Conservation (phyloP, 2,329 filamentous ascomycete genomes). For the Neofusicoccum kwambonambiense region DNA sequence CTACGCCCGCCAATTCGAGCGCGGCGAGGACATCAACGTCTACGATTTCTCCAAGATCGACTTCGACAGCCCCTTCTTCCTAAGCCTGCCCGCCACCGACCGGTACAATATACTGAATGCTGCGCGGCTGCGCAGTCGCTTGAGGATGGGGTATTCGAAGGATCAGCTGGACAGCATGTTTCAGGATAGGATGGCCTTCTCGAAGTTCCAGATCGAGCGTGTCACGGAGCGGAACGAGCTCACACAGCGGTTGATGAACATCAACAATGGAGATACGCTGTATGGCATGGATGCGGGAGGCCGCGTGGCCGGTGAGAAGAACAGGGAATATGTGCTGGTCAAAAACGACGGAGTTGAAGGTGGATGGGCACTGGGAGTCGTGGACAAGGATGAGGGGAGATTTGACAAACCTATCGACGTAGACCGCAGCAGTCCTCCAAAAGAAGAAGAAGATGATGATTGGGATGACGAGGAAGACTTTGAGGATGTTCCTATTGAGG, state of each 20-base stretch:
- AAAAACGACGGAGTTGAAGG: constrained; percentile 95
- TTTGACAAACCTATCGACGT: constrained; percentile 90
- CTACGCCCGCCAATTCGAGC: constrained; percentile 88
- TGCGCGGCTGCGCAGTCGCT: constrained; percentile 77
- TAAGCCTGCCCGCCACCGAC: constrained; percentile 83
- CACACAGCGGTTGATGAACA: constrained; percentile 89
- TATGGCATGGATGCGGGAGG: constrained; percentile 71
- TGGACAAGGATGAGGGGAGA: constrained; percentile 77
- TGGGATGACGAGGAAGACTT: constrained; percentile 78
- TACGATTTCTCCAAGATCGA: constrained; percentile 99
- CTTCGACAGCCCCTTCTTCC: constrained; percentile 93
- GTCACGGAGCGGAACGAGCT: constrained; percentile 91
- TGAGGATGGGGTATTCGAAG: constrained; percentile 95
- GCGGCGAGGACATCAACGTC: constrained; percentile 78
- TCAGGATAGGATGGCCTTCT: constrained; percentile 95
- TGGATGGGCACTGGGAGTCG: constrained; percentile 92
- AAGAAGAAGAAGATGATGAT: constrained; percentile 57
- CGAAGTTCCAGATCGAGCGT: constrained; percentile 90
- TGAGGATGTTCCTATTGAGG: constrained; percentile 89
- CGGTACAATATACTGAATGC: constrained; percentile 98
- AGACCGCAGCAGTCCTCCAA: constrained; percentile 57
- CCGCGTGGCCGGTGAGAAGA: constrained; percentile 78
- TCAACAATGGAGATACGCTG: constrained; percentile 52
- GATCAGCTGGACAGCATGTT: constrained; percentile 97
- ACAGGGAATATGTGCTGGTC: constrained; percentile 91